Conservation (phyloP, 257 asterid genomes). For the Craterostigma plantagineum region DNA sequence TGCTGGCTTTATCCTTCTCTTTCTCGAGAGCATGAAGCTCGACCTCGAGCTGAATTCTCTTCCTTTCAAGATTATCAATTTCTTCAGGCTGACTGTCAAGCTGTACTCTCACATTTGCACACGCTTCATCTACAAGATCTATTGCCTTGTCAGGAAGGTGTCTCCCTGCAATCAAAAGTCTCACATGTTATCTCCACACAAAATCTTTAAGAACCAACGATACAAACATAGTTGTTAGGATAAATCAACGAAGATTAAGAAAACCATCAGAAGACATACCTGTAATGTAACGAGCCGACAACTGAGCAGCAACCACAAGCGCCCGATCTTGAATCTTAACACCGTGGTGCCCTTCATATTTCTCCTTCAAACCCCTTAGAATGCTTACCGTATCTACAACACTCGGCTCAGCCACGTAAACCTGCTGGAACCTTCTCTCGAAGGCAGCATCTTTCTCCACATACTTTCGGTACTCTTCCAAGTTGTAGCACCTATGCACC, state of each 20-base stretch:
- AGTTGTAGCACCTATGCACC: slow-evolving; percentile 62
- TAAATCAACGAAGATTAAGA: neutral
- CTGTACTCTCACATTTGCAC: slow-evolving; percentile 73
- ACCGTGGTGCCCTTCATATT: slow-evolving; percentile 71
- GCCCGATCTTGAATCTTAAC: slow-evolving; percentile 62
- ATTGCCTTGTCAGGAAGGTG: slow-evolving; percentile 70
- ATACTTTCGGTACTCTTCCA: slow-evolving; percentile 52
- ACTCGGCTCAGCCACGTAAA: slow-evolving; percentile 54
- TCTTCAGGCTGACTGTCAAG: slow-evolving; percentile 70
- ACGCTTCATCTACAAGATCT: slow-evolving; percentile 58
- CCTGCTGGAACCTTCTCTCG: slow-evolving; percentile 69
- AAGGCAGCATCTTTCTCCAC: slow-evolving; percentile 72
- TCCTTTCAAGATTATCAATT: slow-evolving; percentile 56
- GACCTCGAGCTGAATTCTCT: slow-evolving; percentile 57
- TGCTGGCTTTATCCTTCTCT: slow-evolving; percentile 79
- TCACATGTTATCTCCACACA: neutral
- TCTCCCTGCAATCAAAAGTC: slow-evolving; percentile 23
- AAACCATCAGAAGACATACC: slow-evolving; percentile 10
- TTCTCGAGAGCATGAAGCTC: slow-evolving; percentile 68
- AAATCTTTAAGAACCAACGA: neutral
- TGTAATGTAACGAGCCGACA: slow-evolving; percentile 52
- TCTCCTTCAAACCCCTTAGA: slow-evolving; percentile 56
- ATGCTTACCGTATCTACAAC: slow-evolving; percentile 47
- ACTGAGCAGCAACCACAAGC: slow-evolving; percentile 46
- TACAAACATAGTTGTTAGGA: neutral